Base-by-base conservation (phyloP, 1,139 yeast genomes). In the Saccharomyces uvarum region DNA sequence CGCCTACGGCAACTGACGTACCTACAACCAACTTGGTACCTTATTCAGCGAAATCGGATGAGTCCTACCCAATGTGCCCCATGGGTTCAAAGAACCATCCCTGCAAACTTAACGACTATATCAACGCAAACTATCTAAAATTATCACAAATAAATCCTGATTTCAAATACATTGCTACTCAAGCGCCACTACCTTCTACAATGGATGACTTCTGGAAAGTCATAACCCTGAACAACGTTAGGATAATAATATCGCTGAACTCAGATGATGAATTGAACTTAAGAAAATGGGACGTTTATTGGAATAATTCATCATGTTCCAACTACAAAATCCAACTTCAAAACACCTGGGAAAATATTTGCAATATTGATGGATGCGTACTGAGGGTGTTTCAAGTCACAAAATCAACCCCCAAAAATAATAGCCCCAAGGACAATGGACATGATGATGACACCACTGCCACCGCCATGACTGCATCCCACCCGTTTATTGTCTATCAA, bases 201-300 rank as follows among this genome's bases (percentile, higher is more conserved):
- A 77, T 85, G 56, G 83, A 82, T 13, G 96, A 88, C 67, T 88
- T 88, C 65, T 89, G 96, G 95, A 81, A 82, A 62, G 85, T 86
- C 53, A 77, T 86, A 0, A 77, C 83, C 76, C 76, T 80, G 50
- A 81, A 86, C 58, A 70, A 78, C 2, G 79, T 83, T 9, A 82
- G 84, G 27, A 75, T 86, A 4, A 83, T 88, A 53, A 75, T 89
- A 19, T 86, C 91, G 67, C 75, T 88, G 54, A 88, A 91, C 50
- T 78, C 82, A 6, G 74, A 76, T 48, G 70, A 71, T 42, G 86
- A 82, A 59, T 74, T 79, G 33, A 81, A 82, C 2, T 68, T 75
- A 61, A 72, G 75, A 51, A 82, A 81, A 66, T 78, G 84, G 64
- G 83, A 82, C 63, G 70, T 76, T 11, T 82, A 81, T 65, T 82